Base-by-base conservation (phyloP, 2,329 filamentous ascomycete species). In the Sporothrix curviconia region DNA sequence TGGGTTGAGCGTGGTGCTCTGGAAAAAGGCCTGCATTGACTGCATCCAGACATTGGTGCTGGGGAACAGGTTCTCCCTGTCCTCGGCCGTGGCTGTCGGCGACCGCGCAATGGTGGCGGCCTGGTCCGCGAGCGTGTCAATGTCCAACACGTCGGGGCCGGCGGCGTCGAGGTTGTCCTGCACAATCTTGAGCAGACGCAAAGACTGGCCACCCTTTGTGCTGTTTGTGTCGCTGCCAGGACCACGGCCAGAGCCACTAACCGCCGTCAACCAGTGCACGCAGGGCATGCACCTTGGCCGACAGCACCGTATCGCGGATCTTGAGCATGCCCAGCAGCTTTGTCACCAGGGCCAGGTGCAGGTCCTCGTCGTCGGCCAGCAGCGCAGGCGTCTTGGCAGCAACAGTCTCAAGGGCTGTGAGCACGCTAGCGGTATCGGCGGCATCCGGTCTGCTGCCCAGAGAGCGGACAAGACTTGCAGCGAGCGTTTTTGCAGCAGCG, bases 1-100 rank as follows among this genome's bases (percentile, higher is more conserved):
- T 5, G 81, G 75, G 60, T 82, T 81, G 2, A 84, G 79, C 1
- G 71, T 66, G 28, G 36, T 19, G 50, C 37, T 19, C 30, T 76
- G 68, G 6, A 88, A 70, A 57, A 90, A 78, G 1, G 72, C 73
- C 0, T 68, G 66, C 3, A 96, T 70, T 14, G 87, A 80, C 14
- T 76, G 64, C 64, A 79, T 76, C 91, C 92, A 96, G 9, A 81
- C 71, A 2, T 78, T 72, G 0, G 76, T 72, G 62, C 79, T 79
- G 0, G 90, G 90, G 37, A 94, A 74, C 4, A 92, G 70, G 11
- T 77, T 74, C 59, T 75, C 69, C 1, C 71, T 72, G 24, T 59
- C 57, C 3, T 59, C 55, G 7, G 34, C 49, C 4, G 53, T 43
- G 4, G 46, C 34, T 1, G 3, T 17, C 17, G 39, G 30, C 4